Conservation (phyloP, 202 grass and related monocot genomes). For the Miscanthus sacchariflorus region DNA sequence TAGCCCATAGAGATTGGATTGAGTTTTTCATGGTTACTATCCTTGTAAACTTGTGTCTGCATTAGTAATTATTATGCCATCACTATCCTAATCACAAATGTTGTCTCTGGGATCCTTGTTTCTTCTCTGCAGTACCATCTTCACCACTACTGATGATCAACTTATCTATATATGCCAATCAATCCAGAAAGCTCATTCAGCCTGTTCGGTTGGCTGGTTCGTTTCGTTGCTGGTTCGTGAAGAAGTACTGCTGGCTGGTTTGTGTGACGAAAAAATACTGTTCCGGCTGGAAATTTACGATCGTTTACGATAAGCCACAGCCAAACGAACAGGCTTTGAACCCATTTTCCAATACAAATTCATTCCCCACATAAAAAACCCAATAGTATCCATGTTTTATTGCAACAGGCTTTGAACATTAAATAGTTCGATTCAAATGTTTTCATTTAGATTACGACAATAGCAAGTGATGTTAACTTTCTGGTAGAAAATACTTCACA, state of each 20-base stretch:
- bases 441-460: slow-evolving; percentile 1
- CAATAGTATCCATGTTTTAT: slow-evolving; percentile 14
- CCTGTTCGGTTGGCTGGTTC: no score
- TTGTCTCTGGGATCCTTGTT: neutral
- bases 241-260: no score
- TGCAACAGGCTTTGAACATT: slow-evolving; percentile 2
- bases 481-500: neutral
- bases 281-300: no score
- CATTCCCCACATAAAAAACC: neutral
- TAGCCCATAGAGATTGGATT: neutral
- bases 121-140: neutral
- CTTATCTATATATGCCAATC: slow-evolving; percentile 4
- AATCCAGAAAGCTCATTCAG: neutral
- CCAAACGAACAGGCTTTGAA: no score
- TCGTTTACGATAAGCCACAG: no score
- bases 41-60: neutral
- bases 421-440: slow-evolving; percentile 1
- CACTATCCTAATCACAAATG: no score
- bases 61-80: slow-evolving; percentile 6
- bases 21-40: neutral
- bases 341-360: neutral
- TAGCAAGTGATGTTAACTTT: neutral
- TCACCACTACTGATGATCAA: neutral
- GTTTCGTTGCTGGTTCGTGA: no score
- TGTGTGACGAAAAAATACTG: no score